Base-by-base conservation (phyloP, 176 grass and related monocot species). In the Bonia amplexicaulis region DNA sequence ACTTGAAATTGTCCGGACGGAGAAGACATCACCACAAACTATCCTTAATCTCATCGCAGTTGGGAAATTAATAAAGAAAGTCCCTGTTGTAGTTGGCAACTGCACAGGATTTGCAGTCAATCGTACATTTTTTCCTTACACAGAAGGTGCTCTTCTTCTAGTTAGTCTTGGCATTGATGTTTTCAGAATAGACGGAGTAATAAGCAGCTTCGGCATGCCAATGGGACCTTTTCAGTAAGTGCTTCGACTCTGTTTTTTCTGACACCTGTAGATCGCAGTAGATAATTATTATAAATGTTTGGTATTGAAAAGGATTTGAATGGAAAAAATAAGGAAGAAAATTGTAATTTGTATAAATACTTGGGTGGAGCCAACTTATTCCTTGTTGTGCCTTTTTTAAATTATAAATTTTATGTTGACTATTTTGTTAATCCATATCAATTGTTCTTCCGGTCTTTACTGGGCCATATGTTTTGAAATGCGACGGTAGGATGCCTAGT, bases 221-320 rank as follows among this genome's bases (percentile, higher is more conserved):
- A 91, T 99, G 93, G 96, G 96, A 73, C 96, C 96, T 73, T 99
- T 96, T 87, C 96, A 92, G 96, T 99, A 96, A 96, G 90, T 84
- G 40, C 45, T 88, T 57, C 2, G 44, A 49, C 62, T 66, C n/a
- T 78, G 17, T 71, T 73, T 54, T 54, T 85, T 42, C 41, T 42
- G 7, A 42, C 41, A 42, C 8, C 41, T 42, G 7, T 42, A 42
- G 41, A 42, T 42, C 41, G 1, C 41, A 42, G 41, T 42, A 42
- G 41, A 42, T 42, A 42, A 42, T 42, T 8, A 42, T 42, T 42
- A 42, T 42, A 42, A 42, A 42, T 42, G 41, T 42, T 42, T 42
- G 41, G 41, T 9, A 42, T 42, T 8, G 41, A 42, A 42, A 42
- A 42, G 6, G 7, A 42, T 42, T 42, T 42, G 9, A 42, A 42